A percentile compares a stretch with the other conserved stretches of the same genome.
These are phyloP conservation scores for Neofusicoccum parvum DNA, from an alignment of 2,329 filamentous ascomycete genomes.

Conservation along the genomic window DNA sequence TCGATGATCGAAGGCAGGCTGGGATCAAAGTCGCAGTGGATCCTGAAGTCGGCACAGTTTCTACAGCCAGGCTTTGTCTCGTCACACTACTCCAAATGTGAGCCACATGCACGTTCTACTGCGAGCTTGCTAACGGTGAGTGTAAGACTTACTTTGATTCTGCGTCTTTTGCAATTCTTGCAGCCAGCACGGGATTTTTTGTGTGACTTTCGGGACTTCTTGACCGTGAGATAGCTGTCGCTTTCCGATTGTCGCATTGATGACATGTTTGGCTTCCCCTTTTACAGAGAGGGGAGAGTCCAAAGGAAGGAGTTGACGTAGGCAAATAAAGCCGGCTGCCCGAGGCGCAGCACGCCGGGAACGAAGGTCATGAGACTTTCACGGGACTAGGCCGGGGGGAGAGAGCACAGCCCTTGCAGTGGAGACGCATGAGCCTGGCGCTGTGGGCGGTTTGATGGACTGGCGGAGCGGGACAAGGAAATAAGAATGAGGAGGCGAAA, in stretches of 20 bases:
- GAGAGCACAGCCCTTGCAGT: neutral
- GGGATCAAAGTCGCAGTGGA: slow-evolving; percentile 14
- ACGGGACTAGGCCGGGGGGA: neutral
- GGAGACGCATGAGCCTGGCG: no score
- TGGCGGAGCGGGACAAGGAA: no score
- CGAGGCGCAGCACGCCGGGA: neutral
- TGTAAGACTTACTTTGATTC: slow-evolving; percentile 9
- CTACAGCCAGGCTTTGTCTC: slow-evolving; percentile 8
- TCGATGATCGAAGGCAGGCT: neutral
- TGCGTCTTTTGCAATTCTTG: slow-evolving; percentile 15
- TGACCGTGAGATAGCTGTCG: neutral
- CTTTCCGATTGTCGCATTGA: neutral
- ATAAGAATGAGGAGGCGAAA: no score
- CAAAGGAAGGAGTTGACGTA: neutral
- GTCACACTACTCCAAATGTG: neutral
- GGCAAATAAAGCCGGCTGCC: neutral
- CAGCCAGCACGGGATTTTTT: slow-evolving; percentile 11
- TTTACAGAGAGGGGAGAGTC: neutral
- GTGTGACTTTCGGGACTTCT: neutral
- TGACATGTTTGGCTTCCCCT: neutral
- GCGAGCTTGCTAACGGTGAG: neutral
- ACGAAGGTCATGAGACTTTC: neutral
- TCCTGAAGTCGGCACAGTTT: neutral
- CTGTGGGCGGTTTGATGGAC: no score
- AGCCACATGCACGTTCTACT: neutral